phyloP scores from a whole-genome alignment of 2,329 filamentous ascomycete genomes.

The Teratosphaeria zuluensis region DNA sequence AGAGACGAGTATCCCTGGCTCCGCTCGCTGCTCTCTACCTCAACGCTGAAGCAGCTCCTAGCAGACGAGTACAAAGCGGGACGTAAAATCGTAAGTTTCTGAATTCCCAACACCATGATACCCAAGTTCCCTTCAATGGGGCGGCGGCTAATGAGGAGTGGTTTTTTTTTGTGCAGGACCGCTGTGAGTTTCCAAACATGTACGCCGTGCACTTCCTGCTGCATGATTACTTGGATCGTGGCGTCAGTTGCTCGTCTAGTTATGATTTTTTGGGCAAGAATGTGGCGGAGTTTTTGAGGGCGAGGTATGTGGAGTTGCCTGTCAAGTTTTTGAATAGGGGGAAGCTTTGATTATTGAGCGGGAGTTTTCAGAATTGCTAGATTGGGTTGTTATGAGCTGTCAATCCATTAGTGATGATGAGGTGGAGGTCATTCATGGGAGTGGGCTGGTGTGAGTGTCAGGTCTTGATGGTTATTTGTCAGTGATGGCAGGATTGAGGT shows the following conservation, averaged over 20 bases:
- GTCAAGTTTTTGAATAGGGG: constrained; percentile 22
- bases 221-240: constrained; percentile 25
- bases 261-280: constrained; percentile 27
- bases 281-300: constrained; percentile 23
- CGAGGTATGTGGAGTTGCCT: constrained; percentile 22
- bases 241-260: constrained; percentile 22
- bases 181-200: constrained; percentile 25
- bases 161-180: constrained; percentile 19
- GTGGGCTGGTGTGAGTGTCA: too few relatives aligned
- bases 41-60: constrained; percentile 19
- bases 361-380: too few relatives aligned
- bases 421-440: too few relatives aligned
- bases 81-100: constrained; percentile 22
- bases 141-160: background rate
- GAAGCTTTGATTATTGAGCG: constrained; percentile 7
- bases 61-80: constrained; percentile 25
- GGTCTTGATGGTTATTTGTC: too few relatives aligned
- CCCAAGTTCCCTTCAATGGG: too few relatives aligned
- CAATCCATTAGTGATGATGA: too few relatives aligned
- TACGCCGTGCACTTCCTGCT: constrained; percentile 26
- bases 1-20: constrained; percentile 27
- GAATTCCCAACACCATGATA: too few relatives aligned
- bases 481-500: background rate
- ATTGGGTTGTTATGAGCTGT: too few relatives aligned
- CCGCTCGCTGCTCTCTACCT: constrained; percentile 17